Evolutionary conservation across 805 yeast species (phyloP), one percentile per base, ranked within the genome.

Genomic region (Teunomyces barrocoloradensis): DNA sequence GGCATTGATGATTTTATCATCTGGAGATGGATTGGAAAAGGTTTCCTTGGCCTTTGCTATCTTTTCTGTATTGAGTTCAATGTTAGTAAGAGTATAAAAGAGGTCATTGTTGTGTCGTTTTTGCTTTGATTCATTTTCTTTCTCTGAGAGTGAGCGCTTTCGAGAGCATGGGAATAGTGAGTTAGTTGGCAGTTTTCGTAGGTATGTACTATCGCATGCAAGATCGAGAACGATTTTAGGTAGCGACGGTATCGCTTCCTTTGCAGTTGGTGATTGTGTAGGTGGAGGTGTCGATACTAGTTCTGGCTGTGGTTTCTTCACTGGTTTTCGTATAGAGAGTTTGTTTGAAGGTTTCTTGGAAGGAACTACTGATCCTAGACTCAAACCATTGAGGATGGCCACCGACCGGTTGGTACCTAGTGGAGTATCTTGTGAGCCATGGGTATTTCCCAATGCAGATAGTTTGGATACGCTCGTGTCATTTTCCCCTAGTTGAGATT

Each of bases 21-120:
- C 97, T 4, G 97, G 97, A 55, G 96, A 86, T 12, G 90, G 90
- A 51, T 75, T 71, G 10, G 66, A 62, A 54, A 89, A 89, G 54
- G 81, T 85, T 39, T 73, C 58, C 42, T 74, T 71, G 2, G 78
- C 76, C 63, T 71, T 74, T 53, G 61, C 63, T 6, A 61, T 48
- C 46, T 56, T 59, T 48, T 63, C 74, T 67, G 53, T 47, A 61
- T 62, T 53, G 44, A 63, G 54, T 48, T 64, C 66, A 36, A 59
- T 50, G 78, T 73, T 72, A 73, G 78, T 73, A 71, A 71, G 57
- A 35, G 71, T 67, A 45, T 57, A 54, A 45, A 63, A 48, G 7
- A 69, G 45, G 7, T 55, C 54, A 10, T 41, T 30, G 40, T 53
- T 52, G 20, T 53, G 50, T 50, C 55, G 56, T 45, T 62, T 57